Evolutionary conservation across 83 land plant genomes (phyloP).

Genomic region (Diphasiastrum complanatum): DNA sequence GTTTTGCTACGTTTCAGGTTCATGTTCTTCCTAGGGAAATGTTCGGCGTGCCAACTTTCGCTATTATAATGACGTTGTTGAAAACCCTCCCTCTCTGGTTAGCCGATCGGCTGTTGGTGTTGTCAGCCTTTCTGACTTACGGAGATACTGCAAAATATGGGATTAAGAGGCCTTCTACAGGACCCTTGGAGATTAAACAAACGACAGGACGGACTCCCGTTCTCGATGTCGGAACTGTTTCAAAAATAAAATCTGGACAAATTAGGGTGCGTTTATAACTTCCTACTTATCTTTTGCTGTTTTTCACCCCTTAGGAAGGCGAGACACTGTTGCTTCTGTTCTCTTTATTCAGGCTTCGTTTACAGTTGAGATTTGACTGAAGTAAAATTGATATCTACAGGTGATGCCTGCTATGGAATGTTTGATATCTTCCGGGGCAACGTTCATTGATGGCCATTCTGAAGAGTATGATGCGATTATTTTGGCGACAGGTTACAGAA

Average conservation of each 20-base stretch:
- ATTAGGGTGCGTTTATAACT: conserved; percentile 36
- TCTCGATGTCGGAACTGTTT: conserved; percentile 49
- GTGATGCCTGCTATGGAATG: conserved; percentile 30
- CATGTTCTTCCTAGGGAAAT: conserved; percentile 51
- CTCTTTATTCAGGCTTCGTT: too few species aligned
- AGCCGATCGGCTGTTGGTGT: conserved; percentile 40
- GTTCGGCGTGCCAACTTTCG: conserved; percentile 20
- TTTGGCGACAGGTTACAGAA: conserved; percentile 50
- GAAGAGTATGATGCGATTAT: conserved; percentile 39
- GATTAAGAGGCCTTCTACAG: conserved; percentile 41
- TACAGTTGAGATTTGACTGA: too few species aligned
- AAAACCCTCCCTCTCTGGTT: conserved; percentile 27
- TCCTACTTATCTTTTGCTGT: background rate
- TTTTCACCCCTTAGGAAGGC: background rate
- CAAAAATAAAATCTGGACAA: conserved; percentile 43
- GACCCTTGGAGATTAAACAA: conserved; percentile 44
- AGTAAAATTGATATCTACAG: conserved; percentile 18
- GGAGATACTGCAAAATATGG: conserved; percentile 51
- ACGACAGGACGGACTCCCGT: conserved; percentile 49
- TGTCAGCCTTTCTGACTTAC: conserved; percentile 27
- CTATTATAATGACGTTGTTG: conserved; percentile 31
- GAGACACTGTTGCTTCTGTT: background rate
- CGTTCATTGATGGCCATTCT: conserved; percentile 34
- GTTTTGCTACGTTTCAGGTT: conserved; percentile 25
- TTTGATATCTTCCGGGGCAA: conserved; percentile 28